Evolutionary conservation across 306 rosid genomes (phyloP), one percentile per base, ranked within the genome.

Genomic region (Erythrophleum fordii): DNA sequence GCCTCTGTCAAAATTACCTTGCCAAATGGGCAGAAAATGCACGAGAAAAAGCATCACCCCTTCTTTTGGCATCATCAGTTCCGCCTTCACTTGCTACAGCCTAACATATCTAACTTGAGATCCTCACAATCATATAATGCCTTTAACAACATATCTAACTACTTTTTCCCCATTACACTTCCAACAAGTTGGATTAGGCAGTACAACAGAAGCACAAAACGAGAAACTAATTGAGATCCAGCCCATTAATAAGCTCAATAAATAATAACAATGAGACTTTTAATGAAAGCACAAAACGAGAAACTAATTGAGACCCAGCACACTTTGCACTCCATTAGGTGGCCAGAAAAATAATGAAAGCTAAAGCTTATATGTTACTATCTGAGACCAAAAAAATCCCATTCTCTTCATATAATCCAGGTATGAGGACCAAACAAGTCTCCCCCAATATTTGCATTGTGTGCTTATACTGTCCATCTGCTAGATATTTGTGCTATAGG

Each of bases 41-140:
- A 55, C 83, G 89, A 77, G 93, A 92, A 83, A 93, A 93, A 78
- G 97, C 97, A 69, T 91, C 91, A 20, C 97, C 97, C 83, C 97
- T 89, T 87, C 94, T 88, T 84, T 93, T 89, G 70, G 97, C 97
- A 88, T 93, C 97, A 66, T 93, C 97, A 12, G 93, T 91, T 78
- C 97, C 92, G 62, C 97, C 97, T 87, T 93, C 97, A 72, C 97
- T 93, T 77, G 97, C 97, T 71, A 93, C 97, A 28, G 97, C 97
- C 97, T 93, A 77, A 35, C 83, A 89, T 56, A 71, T 71, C 52
- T 77, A 74, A 84, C 64, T 51, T 8, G 8, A 48, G 81, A 61
- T n/a, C 66, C 65, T 83, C 85, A 80, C 75, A 55, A 69, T 81
- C 84, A 86, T 45, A 75, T n/a, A 58, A 59, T 17, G 22, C 39